Conservation (phyloP, 192 early-diverging fungal species). For the Mortierella antarctica region DNA sequence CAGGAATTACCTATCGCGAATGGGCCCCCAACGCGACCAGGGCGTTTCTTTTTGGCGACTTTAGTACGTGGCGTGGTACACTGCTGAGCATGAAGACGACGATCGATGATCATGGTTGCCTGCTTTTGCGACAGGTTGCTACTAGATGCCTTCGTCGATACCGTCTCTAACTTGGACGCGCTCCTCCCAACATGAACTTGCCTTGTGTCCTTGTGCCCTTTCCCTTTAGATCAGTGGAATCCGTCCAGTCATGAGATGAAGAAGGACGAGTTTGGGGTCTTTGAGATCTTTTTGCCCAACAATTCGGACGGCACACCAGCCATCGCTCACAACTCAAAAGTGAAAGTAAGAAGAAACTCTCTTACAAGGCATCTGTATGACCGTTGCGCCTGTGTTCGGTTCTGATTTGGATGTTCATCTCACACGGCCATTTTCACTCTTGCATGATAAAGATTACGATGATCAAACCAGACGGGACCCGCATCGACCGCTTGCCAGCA, state of each 20-base stretch:
- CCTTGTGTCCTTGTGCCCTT: conserved; percentile 5
- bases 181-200: background rate
- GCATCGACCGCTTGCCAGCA: conserved; percentile 91
- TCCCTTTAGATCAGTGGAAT: conserved; percentile 85
- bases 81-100: too few relatives aligned
- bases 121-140: background rate
- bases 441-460: conserved; percentile 70
- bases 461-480: conserved; percentile 75
- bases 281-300: conserved; percentile 77
- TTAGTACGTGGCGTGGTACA: conserved; percentile 71
- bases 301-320: conserved; percentile 66
- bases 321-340: conserved; percentile 89
- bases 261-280: conserved; percentile 86
- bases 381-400: background rate
- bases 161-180: conserved; percentile 1
- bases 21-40: conserved; percentile 89
- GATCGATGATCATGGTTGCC: background rate
- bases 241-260: conserved; percentile 77
- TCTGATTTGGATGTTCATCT: background rate
- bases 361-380: background rate
- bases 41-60: conserved; percentile 92
- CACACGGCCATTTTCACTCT: background rate
- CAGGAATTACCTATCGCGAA: conserved; percentile 88
- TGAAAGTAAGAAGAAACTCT: conserved; percentile 68
- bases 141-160: conserved; percentile 1